Evolutionary conservation across 345 rosid species (phyloP), one percentile per base, ranked within the genome.

Genomic region (Jatropha curcas): DNA sequence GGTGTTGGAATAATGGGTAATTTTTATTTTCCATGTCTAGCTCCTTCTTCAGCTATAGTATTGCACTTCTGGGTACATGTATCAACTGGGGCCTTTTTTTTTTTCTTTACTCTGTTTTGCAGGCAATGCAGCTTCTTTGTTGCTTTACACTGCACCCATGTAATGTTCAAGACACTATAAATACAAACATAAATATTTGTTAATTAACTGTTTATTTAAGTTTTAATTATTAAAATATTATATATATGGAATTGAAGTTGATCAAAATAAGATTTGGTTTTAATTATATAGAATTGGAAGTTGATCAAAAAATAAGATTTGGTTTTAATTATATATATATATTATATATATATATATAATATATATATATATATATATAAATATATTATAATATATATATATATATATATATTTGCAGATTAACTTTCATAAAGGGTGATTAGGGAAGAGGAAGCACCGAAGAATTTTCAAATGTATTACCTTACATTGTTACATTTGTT

Each of bases 111-210:
- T n/a, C n/a, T n/a, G n/a, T n/a, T n/a, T 67, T 82, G 81, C 91
- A 94, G 98, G 97, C 70, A 94, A 90, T 79, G 97, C 88, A 57
- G 82, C 97, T 69, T 86, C 93, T 46, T 82, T 92, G 84, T 73
- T 86, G 75, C 93, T 89, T 60, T 90, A 78, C 41, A 67, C 90
- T 57, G 83, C 94, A 33, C 98, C 98, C 28, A 78, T 83, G 97
- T 90, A 94, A 85, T 65, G 70, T 59, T 45, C 22, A 60, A 65
- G 22, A 27, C 17, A 19, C 39, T 14, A 35, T 48, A 1, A 5
- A 28, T 58, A 13, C 16, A 30, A 14, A 3, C 17, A 13, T 30
- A 13, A 13, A 2, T 4, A 57, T 28, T 27, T 7, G 45, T 41
- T 10, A 27, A 57, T 24, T n/a, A 52, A 20, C n/a, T n/a, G n/a